A percentile compares a stretch with the other conserved stretches of the same genome.
These are phyloP conservation scores for Yamadazyma atlantica DNA, from an alignment of 1,139 yeast species.

Conservation along the genomic window DNA sequence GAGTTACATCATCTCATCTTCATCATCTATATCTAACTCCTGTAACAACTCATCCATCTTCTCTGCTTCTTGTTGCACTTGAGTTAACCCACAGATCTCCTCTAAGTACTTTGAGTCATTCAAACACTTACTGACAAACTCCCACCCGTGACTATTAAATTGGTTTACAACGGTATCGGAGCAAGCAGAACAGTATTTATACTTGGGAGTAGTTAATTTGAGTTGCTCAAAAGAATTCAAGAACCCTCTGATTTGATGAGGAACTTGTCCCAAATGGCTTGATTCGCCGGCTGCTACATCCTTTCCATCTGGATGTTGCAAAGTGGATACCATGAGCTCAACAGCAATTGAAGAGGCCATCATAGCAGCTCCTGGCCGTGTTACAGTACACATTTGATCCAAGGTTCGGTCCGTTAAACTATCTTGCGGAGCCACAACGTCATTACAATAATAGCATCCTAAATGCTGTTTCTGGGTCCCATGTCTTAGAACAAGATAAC, in stretches of 20 bases:
- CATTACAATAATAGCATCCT: conserved; percentile 96
- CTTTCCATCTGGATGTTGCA: conserved; percentile 60
- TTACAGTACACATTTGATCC: conserved; percentile 98
- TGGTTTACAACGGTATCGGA: conserved; percentile 55
- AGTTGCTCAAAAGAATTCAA: conserved; percentile 62
- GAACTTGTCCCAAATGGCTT: conserved; percentile 64
- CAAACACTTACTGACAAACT: conserved; percentile 69
- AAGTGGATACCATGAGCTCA: conserved; percentile 70
- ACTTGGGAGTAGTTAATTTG: conserved; percentile 69
- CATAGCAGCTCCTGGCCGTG: conserved; percentile 92
- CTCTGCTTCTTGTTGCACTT: conserved; percentile 75
- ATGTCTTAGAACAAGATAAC: conserved; percentile 90
- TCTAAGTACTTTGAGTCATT: conserved; percentile 68
- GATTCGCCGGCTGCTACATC: conserved; percentile 39
- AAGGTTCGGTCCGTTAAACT: conserved; percentile 79
- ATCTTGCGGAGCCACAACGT: conserved; percentile 91
- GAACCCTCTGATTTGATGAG: conserved; percentile 91
- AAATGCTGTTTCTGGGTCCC: conserved; percentile 55
- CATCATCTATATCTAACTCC: conserved; percentile 41
- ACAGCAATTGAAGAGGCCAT: conserved; percentile 87
- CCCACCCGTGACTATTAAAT: conserved; percentile 66
- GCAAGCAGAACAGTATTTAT: conserved; percentile 83
- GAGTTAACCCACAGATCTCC: conserved; percentile 70
- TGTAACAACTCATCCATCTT: conserved; percentile 45
- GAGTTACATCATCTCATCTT: conserved; percentile 20